Evolutionary conservation across 768 basidiomycete species (phyloP).

Genomic region (Rhizopogon rudus): DNA sequence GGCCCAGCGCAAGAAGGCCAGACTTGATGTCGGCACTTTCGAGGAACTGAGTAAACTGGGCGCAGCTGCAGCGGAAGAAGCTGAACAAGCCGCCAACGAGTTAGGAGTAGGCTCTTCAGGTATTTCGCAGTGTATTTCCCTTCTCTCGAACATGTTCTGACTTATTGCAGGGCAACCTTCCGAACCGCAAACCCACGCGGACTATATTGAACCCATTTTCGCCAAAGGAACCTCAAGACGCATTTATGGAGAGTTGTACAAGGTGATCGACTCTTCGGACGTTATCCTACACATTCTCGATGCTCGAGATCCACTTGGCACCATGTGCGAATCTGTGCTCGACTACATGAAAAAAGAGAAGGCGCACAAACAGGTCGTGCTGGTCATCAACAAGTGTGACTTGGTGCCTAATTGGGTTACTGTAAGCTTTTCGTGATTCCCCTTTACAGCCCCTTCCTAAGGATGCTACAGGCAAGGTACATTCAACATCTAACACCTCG

Average conservation of each 20-base stretch:
- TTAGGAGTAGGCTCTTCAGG: constrained; percentile 41
- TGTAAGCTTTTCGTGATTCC: constrained; percentile 42
- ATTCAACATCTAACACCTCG: constrained; percentile 92
- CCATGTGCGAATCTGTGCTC: constrained; percentile 90
- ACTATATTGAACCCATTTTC: constrained; percentile 86
- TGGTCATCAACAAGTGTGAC: constrained; percentile 98
- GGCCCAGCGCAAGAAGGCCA: constrained; percentile 87
- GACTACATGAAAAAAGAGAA: constrained; percentile 96
- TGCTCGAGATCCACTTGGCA: constrained; percentile 92
- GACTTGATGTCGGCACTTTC: constrained; percentile 84
- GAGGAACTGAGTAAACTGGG: constrained; percentile 79
- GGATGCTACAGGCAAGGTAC: constrained; percentile 71
- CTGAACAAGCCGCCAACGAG: constrained; percentile 37
- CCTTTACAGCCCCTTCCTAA: neutral
- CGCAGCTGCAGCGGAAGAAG: constrained; percentile 49
- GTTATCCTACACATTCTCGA: constrained; percentile 94
- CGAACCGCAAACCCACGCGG: constrained; percentile 56
- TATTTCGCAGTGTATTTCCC: constrained; percentile 14
- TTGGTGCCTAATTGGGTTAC: constrained; percentile 99
- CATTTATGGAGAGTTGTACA: constrained; percentile 98
- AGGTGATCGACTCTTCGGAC: constrained; percentile 98
- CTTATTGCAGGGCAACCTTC: neutral
- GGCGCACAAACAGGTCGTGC: constrained; percentile 93
- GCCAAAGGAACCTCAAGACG: constrained; percentile 92
- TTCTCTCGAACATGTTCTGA: neutral